Evolutionary conservation across 2,329 filamentous ascomycete species (phyloP).

Genomic region (Claviceps pazoutovae): DNA sequence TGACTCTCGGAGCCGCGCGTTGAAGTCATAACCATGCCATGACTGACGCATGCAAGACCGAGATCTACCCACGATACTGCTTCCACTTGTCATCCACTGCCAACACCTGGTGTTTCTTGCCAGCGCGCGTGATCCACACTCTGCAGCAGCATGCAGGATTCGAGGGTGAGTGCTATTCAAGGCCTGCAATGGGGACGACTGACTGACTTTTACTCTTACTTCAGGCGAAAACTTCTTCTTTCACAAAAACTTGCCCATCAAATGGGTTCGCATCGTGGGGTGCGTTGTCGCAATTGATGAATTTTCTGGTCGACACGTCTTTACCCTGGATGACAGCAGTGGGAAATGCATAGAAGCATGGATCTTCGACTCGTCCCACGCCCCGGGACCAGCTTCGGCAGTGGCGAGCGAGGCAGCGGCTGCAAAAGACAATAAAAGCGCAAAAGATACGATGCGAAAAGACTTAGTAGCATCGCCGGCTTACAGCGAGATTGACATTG

Average conservation of each 20-base stretch:
- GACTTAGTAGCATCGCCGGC: conserved; percentile 1
- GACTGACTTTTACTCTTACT: neutral
- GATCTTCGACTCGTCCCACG: conserved; percentile 4
- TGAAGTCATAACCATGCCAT: conserved; percentile 30
- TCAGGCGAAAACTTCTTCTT: conserved; percentile 46
- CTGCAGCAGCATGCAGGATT: conserved; percentile 36
- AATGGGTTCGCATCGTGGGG: conserved; percentile 60
- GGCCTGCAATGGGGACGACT: neutral
- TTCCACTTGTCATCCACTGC: conserved; percentile 49
- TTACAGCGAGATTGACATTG: conserved; percentile 30
- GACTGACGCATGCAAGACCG: conserved; percentile 24
- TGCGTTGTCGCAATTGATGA: conserved; percentile 51
- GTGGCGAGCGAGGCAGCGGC: neutral
- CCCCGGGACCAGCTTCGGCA: neutral
- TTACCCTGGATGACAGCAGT: conserved; percentile 52
- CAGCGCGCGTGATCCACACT: conserved; percentile 32
- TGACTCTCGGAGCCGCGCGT: conserved; percentile 1
- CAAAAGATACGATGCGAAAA: too few relatives aligned
- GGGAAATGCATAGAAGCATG: conserved; percentile 39
- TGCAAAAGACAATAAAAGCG: neutral
- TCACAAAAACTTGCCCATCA: conserved; percentile 59
- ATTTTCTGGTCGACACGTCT: conserved; percentile 30
- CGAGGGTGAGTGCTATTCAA: conserved; percentile 29
- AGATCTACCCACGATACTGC: conserved; percentile 47
- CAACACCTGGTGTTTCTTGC: conserved; percentile 44